phyloP scores from a whole-genome alignment of 495 filamentous ascomycete genomes.

The Usnea hakonensis region DNA sequence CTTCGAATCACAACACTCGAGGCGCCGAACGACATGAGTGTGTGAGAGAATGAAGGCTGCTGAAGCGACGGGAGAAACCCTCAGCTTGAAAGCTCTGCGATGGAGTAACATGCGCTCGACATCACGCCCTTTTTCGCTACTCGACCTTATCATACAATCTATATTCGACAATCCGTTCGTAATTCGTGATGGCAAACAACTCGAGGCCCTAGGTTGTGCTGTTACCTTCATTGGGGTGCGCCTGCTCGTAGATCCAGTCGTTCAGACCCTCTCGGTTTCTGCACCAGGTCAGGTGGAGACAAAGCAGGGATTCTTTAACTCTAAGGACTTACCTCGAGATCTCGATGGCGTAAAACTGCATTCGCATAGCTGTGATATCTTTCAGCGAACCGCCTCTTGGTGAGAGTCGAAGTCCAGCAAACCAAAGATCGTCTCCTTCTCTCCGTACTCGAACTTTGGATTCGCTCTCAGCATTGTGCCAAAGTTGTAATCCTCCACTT shows the following conservation, averaged over 20 bases:
- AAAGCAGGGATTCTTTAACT: background rate
- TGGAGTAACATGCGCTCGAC: background rate
- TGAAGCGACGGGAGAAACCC: background rate
- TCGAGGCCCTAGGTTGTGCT: background rate
- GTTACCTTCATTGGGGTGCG: constrained; percentile 40
- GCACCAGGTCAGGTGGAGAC: constrained; percentile 11
- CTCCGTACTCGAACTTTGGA: constrained; percentile 73
- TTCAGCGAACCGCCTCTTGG: background rate
- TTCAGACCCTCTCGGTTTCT: constrained; percentile 85
- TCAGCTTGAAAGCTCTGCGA: background rate
- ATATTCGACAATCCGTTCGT: background rate
- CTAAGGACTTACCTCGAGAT: constrained; percentile 61
- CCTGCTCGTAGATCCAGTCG: constrained; percentile 90
- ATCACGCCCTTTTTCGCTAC: no score
- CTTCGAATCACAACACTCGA: background rate
- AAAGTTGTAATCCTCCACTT: constrained; percentile 92
- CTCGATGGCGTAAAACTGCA: constrained; percentile 99
- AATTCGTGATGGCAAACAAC: background rate
- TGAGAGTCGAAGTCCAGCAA: constrained; percentile 12
- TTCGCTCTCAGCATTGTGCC: constrained; percentile 81
- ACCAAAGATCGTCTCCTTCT: constrained; percentile 91
- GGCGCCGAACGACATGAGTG: background rate
- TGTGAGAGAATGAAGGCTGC: background rate
- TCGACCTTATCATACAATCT: background rate
- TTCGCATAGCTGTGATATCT: constrained; percentile 45